Evolutionary conservation across 257 asterid genomes (phyloP), one percentile per base, ranked within the genome.

Genomic region (Gardenia jasminoides): DNA sequence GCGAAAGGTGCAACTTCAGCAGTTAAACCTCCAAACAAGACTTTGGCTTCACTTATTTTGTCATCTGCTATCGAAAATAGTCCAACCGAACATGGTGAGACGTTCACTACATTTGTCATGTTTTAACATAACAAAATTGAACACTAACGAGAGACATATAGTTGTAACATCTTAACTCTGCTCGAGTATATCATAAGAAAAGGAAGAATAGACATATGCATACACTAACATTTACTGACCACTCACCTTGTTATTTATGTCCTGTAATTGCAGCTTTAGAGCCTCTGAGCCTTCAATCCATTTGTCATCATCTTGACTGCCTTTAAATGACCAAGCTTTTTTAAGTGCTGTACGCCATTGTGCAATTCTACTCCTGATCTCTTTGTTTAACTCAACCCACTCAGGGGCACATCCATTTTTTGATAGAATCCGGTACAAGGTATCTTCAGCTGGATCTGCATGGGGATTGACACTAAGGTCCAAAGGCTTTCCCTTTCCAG

Each of bases 321-420:
- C 82, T 67, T 78, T 85, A 50, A 52, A 68, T 64, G 62, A n/a
- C 90, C 91, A 90, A 50, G 97, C 94, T 83, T 86, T 92, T 84
- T 82, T 77, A 41, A 94, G 92, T 46, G 91, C 78, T 69, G 30
- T 30, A 79, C 97, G 89, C 97, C 97, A 94, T 77, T 79, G 82
- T 1, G 82, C 66, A 81, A 91, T 84, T 50, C 82, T 85, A 79
- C 48, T 82, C 70, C 97, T 84, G 79, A 92, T 90, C 82, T 91
- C 96, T 80, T 92, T 94, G 88, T 94, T 92, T n/a, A 91, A 90
- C 80, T 94, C 98, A 41, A 94, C 92, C 97, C 98, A 94, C 86
- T 92, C 96, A 0, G 97, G 98, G 10, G 98, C 97, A 83, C 92
- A 94, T 33, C 94, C 94, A 58, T 94, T 94, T 75, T 87, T 90